Evolutionary conservation across 345 rosid species (phyloP).

Genomic region (Eucalyptus pauciflora): DNA sequence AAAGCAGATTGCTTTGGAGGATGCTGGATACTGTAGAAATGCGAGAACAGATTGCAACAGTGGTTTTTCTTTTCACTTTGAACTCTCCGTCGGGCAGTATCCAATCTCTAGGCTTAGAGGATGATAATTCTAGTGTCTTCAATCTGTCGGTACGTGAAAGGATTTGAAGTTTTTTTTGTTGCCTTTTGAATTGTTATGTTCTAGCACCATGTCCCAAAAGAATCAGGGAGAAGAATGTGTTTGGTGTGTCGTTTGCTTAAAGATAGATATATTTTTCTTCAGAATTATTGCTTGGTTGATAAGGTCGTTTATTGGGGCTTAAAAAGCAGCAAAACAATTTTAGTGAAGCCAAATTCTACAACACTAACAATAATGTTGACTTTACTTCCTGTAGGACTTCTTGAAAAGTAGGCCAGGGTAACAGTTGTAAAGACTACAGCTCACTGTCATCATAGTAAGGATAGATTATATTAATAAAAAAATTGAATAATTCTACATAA

Average conservation of each 20-base stretch:
- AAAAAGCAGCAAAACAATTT: not conserved
- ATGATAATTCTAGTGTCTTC: not conserved
- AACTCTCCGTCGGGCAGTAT: not conserved
- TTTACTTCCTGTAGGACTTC: not conserved
- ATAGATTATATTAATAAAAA: not conserved
- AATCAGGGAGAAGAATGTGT: not conserved
- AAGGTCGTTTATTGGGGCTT: not conserved
- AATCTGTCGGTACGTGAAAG: not conserved
- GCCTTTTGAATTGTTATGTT: not conserved
- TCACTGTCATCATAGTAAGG: not conserved
- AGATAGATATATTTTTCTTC: not conserved
- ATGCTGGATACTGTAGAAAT: not conserved
- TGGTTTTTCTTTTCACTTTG: not conserved
- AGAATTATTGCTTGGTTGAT: not conserved
- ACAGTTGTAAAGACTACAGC: not conserved
- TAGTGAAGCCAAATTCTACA: not conserved
- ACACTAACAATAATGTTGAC: not conserved
- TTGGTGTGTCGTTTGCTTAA: not conserved
- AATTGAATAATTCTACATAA: not conserved
- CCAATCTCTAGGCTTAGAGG: not conserved
- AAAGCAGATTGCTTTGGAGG: not conserved
- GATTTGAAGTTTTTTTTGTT: not conserved
- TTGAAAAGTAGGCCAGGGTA: not conserved
- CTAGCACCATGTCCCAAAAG: not conserved
- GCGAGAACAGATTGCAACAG: not conserved